These are phyloP conservation scores for Delonix regia DNA, from an alignment of 306 rosid species.

Conservation along the genomic window DNA sequence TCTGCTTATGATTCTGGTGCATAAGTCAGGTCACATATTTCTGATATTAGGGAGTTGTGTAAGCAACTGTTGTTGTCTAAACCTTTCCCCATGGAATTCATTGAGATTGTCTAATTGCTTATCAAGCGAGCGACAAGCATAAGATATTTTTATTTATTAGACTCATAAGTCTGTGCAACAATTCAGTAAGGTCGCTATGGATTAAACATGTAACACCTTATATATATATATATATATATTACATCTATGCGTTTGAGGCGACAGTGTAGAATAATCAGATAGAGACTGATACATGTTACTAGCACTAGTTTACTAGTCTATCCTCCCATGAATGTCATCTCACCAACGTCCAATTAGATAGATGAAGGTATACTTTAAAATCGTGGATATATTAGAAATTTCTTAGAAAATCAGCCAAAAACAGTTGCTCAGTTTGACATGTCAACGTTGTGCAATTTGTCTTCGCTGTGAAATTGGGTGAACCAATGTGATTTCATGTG, in stretches of 20 bases:
- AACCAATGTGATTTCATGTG: conserved; percentile 17
- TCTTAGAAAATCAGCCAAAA: not conserved
- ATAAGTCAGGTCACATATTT: not conserved
- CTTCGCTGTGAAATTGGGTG: conserved; percentile 6
- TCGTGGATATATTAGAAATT: not conserved
- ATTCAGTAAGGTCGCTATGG: not conserved
- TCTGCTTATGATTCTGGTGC: not conserved
- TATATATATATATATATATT: not conserved
- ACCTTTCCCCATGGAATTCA: not conserved
- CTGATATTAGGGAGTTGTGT: not conserved
- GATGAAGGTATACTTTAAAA: not conserved
- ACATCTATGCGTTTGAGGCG: conserved; percentile 3
- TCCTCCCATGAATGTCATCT: not conserved
- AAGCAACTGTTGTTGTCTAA: not conserved
- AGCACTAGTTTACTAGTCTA: not conserved
- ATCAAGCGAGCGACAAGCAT: conserved; percentile 11
- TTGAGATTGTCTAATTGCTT: not conserved
- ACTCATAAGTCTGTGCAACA: not conserved
- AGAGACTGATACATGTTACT: conserved; percentile 11
- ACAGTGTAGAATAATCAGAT: conserved; percentile 16
- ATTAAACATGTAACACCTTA: not conserved
- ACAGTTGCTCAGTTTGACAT: conserved; percentile 11
- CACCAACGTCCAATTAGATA: not conserved
- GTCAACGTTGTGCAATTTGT: not conserved
- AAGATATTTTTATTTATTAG: not conserved